Conservation (phyloP, 2,329 filamentous ascomycete genomes). For the Trichothecium sympodiale region DNA sequence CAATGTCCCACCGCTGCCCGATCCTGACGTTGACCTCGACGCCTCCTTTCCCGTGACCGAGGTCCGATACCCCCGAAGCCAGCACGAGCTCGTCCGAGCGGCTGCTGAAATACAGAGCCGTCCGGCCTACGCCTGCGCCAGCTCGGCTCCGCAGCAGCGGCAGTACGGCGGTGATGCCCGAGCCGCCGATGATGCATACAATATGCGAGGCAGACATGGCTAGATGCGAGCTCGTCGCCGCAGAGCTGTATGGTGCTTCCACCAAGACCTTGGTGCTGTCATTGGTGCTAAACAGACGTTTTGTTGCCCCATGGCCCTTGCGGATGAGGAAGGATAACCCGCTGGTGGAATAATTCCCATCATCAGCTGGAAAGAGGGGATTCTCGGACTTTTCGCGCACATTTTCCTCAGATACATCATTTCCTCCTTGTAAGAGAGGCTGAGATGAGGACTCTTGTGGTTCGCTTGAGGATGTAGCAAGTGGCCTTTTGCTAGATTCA, state of each 20-base stretch:
- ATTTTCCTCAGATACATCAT: not conserved
- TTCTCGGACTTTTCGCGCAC: not conserved
- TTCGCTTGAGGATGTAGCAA: no score
- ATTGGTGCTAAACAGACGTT: conserved; percentile 2
- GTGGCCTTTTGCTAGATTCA: no score
- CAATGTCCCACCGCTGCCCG: conserved; percentile 1
- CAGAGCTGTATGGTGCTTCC: conserved; percentile 10
- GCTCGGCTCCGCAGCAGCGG: not conserved
- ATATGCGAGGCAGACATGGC: conserved; percentile 7
- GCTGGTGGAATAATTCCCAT: not conserved
- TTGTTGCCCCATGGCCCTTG: conserved; percentile 7
- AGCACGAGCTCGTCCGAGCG: not conserved
- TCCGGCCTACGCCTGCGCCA: no score
- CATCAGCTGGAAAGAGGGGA: not conserved
- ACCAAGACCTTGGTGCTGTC: not conserved
- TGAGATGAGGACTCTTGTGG: no score
- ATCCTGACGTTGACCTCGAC: conserved; percentile 6
- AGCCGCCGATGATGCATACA: conserved; percentile 16
- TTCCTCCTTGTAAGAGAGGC: no score
- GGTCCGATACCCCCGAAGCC: not conserved
- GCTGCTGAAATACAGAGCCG: not conserved
- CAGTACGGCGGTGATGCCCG: conserved; percentile 16
- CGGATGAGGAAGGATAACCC: conserved; percentile 10
- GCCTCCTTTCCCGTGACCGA: conserved; percentile 1
- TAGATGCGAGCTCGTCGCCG: conserved; percentile 5